Evolutionary conservation across 2,329 filamentous ascomycete species (phyloP).

Genomic region (Xylariomycetidae sp.): DNA sequence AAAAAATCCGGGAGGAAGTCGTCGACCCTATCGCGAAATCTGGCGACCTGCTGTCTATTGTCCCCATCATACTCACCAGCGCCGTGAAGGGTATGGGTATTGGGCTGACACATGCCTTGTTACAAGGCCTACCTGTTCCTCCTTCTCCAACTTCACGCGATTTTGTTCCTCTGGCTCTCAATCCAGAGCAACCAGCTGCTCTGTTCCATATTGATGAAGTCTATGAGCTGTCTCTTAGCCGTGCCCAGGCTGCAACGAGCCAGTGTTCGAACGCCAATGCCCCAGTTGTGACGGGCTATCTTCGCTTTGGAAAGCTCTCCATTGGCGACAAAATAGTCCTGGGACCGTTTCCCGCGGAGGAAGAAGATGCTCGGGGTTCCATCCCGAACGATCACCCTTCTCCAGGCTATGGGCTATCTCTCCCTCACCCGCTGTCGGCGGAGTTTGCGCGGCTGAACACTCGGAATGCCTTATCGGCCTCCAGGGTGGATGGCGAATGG

Average conservation of each 20-base stretch:
- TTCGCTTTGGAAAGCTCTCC: constrained; percentile 71
- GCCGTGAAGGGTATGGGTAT: constrained; percentile 81
- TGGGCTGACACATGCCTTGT: constrained; percentile 71
- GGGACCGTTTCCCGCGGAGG: constrained; percentile 66
- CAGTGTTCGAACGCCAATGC: constrained; percentile 22
- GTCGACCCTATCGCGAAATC: constrained; percentile 43
- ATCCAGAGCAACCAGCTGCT: constrained; percentile 53
- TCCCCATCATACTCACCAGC: constrained; percentile 86
- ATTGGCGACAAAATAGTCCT: constrained; percentile 73
- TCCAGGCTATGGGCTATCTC: constrained; percentile 42
- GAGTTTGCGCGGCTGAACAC: constrained; percentile 48
- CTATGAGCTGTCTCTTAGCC: constrained; percentile 66
- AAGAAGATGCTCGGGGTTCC: constrained; percentile 36
- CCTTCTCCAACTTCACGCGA: constrained; percentile 46
- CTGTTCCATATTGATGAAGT: constrained; percentile 90
- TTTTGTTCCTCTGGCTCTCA: constrained; percentile 47
- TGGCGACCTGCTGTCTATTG: constrained; percentile 41
- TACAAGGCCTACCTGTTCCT: constrained; percentile 69
- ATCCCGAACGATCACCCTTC: constrained; percentile 42
- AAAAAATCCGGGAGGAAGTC: constrained; percentile 48
- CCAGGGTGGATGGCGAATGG: constrained; percentile 63
- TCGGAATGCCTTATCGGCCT: constrained; percentile 46
- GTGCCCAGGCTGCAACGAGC: constrained; percentile 34
- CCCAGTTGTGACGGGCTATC: constrained; percentile 72
- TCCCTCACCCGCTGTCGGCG: constrained; percentile 47